Conservation (phyloP, 169 alveolate species). For the Cryptosporidium ubiquitum region DNA sequence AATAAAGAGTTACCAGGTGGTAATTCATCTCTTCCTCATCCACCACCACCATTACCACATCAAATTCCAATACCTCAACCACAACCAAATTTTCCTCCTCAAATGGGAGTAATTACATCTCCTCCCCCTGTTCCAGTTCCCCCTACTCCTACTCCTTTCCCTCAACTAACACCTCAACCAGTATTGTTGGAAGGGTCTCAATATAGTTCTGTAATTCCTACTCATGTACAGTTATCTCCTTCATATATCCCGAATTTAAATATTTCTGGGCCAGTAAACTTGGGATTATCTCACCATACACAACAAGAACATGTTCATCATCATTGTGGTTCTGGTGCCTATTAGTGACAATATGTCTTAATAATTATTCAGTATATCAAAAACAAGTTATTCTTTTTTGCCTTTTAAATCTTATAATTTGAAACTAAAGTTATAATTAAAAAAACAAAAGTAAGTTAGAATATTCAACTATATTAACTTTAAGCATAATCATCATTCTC, state of each 20-base stretch:
- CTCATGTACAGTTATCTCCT: constrained; percentile 36
- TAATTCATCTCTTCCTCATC: background rate
- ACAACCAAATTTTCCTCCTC: background rate
- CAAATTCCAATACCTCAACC: background rate
- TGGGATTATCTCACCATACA: background rate
- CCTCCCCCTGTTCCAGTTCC: background rate
- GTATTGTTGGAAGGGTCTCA: background rate
- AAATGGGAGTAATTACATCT: background rate
- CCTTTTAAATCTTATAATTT: too few relatives aligned
- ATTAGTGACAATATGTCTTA: background rate
- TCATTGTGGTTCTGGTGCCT: background rate
- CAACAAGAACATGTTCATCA: background rate
- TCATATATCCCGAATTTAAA: constrained; percentile 24
- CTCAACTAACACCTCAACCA: background rate
- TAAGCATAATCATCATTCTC: too few relatives aligned
- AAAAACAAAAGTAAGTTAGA: background rate
- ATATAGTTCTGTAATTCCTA: background rate
- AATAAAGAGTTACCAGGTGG: background rate
- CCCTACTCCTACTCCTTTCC: background rate
- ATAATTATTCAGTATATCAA: too few relatives aligned
- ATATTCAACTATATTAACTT: too few relatives aligned
- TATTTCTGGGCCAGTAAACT: background rate
- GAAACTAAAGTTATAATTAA: background rate
- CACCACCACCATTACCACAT: background rate
- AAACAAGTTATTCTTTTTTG: too few relatives aligned